These are phyloP conservation scores for Ophiostoma montium DNA, from an alignment of 2,329 filamentous ascomycete species.

Conservation along the genomic window DNA sequence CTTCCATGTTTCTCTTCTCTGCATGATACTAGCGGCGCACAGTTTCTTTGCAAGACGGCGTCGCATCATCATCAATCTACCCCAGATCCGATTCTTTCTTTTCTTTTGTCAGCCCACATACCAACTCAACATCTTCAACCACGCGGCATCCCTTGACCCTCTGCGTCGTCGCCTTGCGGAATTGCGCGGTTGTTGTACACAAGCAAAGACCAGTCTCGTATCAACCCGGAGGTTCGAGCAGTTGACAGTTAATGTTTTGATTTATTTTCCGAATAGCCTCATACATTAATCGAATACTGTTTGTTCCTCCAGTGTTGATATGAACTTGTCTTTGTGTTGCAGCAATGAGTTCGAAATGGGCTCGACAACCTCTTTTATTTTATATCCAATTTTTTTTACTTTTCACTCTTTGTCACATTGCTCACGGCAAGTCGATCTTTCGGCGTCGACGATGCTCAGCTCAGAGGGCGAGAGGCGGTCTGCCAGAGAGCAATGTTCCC, in stretches of 20 bases:
- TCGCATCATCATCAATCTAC: not conserved
- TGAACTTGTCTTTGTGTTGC: not conserved
- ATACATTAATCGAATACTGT: conserved; percentile 1
- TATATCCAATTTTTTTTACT: not conserved
- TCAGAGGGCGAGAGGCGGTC: not conserved
- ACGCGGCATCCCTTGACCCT: too few relatives aligned
- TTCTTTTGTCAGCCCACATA: too few relatives aligned
- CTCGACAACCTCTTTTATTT: not conserved
- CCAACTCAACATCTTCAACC: too few relatives aligned
- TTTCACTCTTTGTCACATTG: not conserved
- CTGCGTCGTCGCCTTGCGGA: not conserved
- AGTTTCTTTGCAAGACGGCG: not conserved
- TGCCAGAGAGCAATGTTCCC: not conserved
- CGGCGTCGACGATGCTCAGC: not conserved
- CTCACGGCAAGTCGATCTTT: not conserved
- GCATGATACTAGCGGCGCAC: not conserved
- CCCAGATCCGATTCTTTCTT: not conserved
- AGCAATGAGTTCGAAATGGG: not conserved
- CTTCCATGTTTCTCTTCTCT: not conserved
- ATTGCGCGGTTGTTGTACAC: not conserved
- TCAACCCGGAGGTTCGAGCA: not conserved
- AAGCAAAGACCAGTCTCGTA: not conserved
- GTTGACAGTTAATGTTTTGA: not conserved
- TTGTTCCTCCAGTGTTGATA: too few relatives aligned
- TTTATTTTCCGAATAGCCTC: not conserved